Percentiles rank a stretch among this genome's conserved stretches.
These are phyloP conservation scores for Spergularia bocconei DNA, from an alignment of 148 eudicot species.

Conservation along the genomic window DNA sequence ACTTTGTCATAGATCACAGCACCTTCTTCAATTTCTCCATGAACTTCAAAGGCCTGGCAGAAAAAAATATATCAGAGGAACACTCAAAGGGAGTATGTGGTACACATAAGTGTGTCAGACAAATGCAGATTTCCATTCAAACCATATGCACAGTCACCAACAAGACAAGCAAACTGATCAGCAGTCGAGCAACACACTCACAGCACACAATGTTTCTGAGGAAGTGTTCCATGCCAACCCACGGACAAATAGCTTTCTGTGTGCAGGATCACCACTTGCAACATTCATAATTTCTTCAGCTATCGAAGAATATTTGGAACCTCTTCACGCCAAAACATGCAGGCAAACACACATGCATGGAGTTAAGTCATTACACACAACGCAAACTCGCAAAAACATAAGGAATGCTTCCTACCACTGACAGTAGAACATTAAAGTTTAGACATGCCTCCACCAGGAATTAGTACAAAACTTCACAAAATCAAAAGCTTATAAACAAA, in stretches of 20 bases:
- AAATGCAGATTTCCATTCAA: slow-evolving; percentile 9
- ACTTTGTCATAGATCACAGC: slow-evolving; percentile 63
- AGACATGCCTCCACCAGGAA: background rate
- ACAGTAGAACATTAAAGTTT: background rate
- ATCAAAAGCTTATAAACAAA: background rate
- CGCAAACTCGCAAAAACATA: slow-evolving; percentile 19
- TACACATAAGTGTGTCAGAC: slow-evolving; percentile 1
- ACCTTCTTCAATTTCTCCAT: slow-evolving; percentile 76
- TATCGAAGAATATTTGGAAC: slow-evolving; percentile 64
- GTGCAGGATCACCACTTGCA: slow-evolving; percentile 74
- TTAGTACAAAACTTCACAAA: background rate
- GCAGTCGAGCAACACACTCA: slow-evolving; percentile 58
- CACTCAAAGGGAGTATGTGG: background rate
- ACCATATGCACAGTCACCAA: slow-evolving; percentile 11
- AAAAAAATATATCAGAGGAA: background rate
- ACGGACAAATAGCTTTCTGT: slow-evolving; percentile 83
- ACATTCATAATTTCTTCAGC: slow-evolving; percentile 67
- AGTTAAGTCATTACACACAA: slow-evolving; percentile 54
- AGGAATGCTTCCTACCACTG: slow-evolving; percentile 6
- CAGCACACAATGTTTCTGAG: slow-evolving; percentile 80
- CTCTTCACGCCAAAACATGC: slow-evolving; percentile 74
- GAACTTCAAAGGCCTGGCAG: slow-evolving; percentile 53
- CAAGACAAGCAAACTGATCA: slow-evolving; percentile 29
- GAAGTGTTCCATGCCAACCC: slow-evolving; percentile 79
- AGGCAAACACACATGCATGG: slow-evolving; percentile 66